These are phyloP conservation scores for Citrus australasica DNA, from an alignment of 345 rosid species.

Conservation along the genomic window DNA sequence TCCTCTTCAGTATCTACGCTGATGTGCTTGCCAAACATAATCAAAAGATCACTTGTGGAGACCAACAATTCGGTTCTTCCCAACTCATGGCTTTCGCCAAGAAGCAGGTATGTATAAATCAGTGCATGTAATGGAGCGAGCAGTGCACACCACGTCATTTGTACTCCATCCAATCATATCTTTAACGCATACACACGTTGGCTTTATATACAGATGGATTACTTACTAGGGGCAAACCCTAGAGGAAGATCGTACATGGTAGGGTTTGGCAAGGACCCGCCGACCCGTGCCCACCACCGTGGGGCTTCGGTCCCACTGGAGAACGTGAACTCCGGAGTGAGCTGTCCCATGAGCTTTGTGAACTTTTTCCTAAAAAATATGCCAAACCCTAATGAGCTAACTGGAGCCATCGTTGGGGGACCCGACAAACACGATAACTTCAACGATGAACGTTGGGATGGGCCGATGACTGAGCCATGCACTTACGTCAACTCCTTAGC, in stretches of 20 bases:
- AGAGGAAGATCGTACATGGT: slow-evolving; percentile 84
- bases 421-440: slow-evolving; percentile 72
- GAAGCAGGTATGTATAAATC: slow-evolving; percentile 42
- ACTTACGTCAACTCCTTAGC: slow-evolving; percentile 77
- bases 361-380: slow-evolving; percentile 38
- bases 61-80: slow-evolving; percentile 40
- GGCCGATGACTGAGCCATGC: slow-evolving; percentile 79
- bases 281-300: slow-evolving; percentile 77
- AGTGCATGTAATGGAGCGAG: not conserved
- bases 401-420: slow-evolving; percentile 89
- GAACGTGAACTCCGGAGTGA: slow-evolving; percentile 15
- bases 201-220: slow-evolving; percentile 56
- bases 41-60: slow-evolving; percentile 53
- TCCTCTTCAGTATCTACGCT: slow-evolving; percentile 50
- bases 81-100: slow-evolving; percentile 57
- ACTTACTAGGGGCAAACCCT: slow-evolving; percentile 78
- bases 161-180: not conserved
- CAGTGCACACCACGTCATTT: not conserved
- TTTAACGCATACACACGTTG: not conserved
- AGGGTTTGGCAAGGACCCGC: slow-evolving; percentile 78
- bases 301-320: slow-evolving; percentile 63
- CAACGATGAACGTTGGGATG: slow-evolving; percentile 58
- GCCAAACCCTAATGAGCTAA: slow-evolving; percentile 76
- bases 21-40: slow-evolving; percentile 42
- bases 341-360: slow-evolving; percentile 68